phyloP scores from a whole-genome alignment of 768 basidiomycete species.

The Mycena latifolia region DNA sequence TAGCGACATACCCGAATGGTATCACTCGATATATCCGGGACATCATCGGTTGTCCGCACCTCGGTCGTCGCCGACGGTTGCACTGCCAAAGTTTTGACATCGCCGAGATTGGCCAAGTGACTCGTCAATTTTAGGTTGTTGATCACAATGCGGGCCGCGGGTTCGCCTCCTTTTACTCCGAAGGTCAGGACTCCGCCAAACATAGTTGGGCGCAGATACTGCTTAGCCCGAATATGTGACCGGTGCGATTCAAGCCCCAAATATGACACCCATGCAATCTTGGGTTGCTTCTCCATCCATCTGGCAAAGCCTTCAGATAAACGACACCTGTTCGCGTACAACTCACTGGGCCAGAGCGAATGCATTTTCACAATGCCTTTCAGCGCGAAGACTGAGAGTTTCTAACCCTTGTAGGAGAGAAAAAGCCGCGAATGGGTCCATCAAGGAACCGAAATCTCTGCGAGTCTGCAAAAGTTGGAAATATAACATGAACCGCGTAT shows the following conservation, averaged over 20 bases:
- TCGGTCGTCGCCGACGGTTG: neutral
- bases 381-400: conserved; percentile 4
- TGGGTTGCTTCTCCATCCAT: neutral
- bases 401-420: neutral
- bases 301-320: neutral
- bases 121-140: conserved; percentile 4
- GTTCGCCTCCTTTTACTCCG: neutral
- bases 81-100: neutral
- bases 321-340: no score
- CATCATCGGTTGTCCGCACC: neutral
- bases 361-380: conserved; percentile 8
- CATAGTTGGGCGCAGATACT: neutral
- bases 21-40: no score
- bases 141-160: neutral
- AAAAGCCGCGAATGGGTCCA: neutral
- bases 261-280: neutral
- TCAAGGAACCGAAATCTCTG: neutral
- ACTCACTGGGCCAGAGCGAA: neutral
- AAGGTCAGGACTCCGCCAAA: conserved; percentile 6
- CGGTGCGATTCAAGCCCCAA: neutral
- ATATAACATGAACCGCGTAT: neutral
- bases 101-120: conserved; percentile 3
- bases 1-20: no score
- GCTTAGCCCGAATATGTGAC: neutral
- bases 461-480: neutral